A percentile compares a stretch with the other conserved stretches of the same genome.
These are phyloP conservation scores for Nakazawaea ernobii DNA, from an alignment of 805 yeast genomes.

Conservation along the genomic window DNA sequence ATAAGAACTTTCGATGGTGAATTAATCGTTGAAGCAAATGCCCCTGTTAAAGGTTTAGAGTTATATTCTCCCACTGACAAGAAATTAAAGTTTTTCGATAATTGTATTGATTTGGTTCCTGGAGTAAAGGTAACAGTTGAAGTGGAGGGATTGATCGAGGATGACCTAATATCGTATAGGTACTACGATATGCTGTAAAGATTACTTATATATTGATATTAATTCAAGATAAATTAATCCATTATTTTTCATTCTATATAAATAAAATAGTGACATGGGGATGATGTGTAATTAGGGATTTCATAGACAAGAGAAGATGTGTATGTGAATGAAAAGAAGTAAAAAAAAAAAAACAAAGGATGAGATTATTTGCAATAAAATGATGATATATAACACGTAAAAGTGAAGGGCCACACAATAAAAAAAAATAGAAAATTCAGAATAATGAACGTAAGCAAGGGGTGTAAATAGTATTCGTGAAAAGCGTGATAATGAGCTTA, in stretches of 20 bases:
- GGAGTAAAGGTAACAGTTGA: not conserved
- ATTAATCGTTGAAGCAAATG: conserved; percentile 22
- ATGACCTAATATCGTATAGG: not conserved
- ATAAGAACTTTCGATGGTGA: conserved; percentile 15
- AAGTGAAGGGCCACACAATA: not conserved
- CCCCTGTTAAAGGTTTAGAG: conserved; percentile 41
- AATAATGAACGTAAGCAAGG: not conserved
- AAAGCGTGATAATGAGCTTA: not conserved
- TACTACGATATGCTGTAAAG: conserved; percentile 5
- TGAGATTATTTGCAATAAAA: too few species aligned
- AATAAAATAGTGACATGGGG: too few species aligned
- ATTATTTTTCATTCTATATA: too few species aligned
- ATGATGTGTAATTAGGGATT: too few species aligned
- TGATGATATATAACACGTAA: too few species aligned
- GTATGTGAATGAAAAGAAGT: too few species aligned
- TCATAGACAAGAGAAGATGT: too few species aligned
- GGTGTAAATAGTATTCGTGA: not conserved
- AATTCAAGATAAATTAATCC: not conserved
- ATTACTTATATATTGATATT: not conserved
- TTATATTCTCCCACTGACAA: conserved; percentile 20
- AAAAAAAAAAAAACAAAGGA: too few species aligned
- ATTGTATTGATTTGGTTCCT: conserved; percentile 45
- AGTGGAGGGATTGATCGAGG: not conserved
- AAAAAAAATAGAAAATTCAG: not conserved
- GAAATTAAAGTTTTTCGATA: conserved; percentile 30